Base-by-base conservation (phyloP, 1,284 basidiomycete species). In the Malassezia yamatoensis region DNA sequence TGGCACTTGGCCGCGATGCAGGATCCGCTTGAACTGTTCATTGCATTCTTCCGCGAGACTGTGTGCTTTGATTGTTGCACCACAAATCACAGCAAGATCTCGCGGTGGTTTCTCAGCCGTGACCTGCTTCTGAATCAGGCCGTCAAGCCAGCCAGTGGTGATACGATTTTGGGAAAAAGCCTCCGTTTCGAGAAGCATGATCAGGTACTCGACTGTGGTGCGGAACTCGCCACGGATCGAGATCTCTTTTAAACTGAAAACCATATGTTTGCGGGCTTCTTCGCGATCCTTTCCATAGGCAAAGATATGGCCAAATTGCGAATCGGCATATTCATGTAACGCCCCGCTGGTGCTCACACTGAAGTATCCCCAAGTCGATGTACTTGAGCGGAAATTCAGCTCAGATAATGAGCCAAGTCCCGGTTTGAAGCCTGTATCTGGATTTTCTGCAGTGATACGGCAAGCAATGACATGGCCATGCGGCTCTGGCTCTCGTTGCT, bases 361-460 rank as follows among this genome's bases (percentile, higher is more conserved):
- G 82, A 99, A 99, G 81, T 99, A 78, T 68, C 94, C 94, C 94
- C 94, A 99, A 54, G 67, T 70, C 34, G 67, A 68, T 39, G 90
- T 96, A 77, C 87, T 94, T 36, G 91, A 96, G 52, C 94, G 86
- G 85, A 99, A 99, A 78, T 98, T 99, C 72, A 98, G 87, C 76
- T 98, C 94, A 75, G 96, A 90, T 12, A 99, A 80, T 41, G 87
- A 86, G 69, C 94, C 94, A 13, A 89, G 93, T 8, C 93, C 96
- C 3, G 94, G 94, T 78, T 98, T 98, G 83, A 99, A 99, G n/a
- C 94, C 94, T 15, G 93, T 93, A 74, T 98, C 94, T 20, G 94
- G 94, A 78, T 99, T 98, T 79, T 99, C 94, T 42, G 93, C 93
- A 5, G 94, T 98, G 77, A 99, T 98, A 75, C 94, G 91, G 66